These are phyloP conservation scores for Phytophthora melonis DNA, from an alignment of 352 stramenopile species.

Conservation along the genomic window DNA sequence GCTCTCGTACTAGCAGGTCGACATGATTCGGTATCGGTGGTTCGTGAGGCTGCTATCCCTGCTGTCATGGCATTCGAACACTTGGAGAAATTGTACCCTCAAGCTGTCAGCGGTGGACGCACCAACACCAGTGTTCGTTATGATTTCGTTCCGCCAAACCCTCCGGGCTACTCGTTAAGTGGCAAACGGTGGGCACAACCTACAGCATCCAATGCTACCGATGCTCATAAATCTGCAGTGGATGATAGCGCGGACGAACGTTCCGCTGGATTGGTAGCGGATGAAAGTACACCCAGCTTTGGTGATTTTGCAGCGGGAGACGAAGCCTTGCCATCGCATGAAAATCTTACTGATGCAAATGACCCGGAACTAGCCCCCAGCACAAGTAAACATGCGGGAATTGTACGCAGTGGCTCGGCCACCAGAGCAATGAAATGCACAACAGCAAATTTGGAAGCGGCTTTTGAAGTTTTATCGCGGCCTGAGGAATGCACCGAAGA, in stretches of 20 bases:
- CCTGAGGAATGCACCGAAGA: slow-evolving; percentile 17
- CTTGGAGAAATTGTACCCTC: slow-evolving; percentile 48
- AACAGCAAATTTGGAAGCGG: background rate
- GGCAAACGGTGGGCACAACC: slow-evolving; percentile 1
- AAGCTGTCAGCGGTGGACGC: background rate
- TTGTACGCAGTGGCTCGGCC: background rate
- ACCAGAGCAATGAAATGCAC: background rate
- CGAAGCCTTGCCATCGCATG: slow-evolving; percentile 23
- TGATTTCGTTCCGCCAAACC: slow-evolving; percentile 32
- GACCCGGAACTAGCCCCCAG: background rate
- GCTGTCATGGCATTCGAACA: slow-evolving; percentile 51
- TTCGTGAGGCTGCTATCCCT: slow-evolving; percentile 60
- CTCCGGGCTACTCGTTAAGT: slow-evolving; percentile 18
- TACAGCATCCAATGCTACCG: background rate
- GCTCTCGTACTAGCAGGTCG: slow-evolving; percentile 53
- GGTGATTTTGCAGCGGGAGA: slow-evolving; percentile 12
- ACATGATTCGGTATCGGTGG: slow-evolving; percentile 61
- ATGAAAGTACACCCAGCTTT: slow-evolving; percentile 15
- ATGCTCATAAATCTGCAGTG: background rate
- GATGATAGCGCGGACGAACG: background rate
- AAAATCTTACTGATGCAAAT: slow-evolving; percentile 8
- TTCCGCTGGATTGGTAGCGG: slow-evolving; percentile 5
- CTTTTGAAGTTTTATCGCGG: background rate
- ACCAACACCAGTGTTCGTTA: slow-evolving; percentile 17
- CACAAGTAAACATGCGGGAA: background rate